Conservation (phyloP, 2,329 filamentous ascomycete genomes). For the Scortechinia acanthostroma region DNA sequence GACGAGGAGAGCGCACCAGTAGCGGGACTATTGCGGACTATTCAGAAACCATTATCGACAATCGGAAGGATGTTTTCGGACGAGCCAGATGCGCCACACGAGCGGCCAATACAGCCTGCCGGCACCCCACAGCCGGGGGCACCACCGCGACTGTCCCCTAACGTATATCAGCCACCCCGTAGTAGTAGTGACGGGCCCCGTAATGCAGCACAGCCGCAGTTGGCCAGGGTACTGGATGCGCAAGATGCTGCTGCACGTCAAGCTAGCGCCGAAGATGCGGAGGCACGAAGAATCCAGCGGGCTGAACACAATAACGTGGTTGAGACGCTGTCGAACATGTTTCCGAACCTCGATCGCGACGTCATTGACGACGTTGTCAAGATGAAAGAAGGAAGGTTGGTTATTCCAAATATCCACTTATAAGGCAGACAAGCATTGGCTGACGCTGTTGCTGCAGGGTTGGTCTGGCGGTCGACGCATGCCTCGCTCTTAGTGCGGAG, state of each 20-base stretch:
- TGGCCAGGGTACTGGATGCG: slow-evolving; percentile 30
- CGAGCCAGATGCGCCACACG: slow-evolving; percentile 20
- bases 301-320: slow-evolving; percentile 65
- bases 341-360: slow-evolving; percentile 66
- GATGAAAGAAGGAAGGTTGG: slow-evolving; percentile 64
- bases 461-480: slow-evolving; percentile 51
- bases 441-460: slow-evolving; percentile 28
- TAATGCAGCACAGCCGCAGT: slow-evolving; percentile 8
- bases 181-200: background rate
- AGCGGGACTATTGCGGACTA: slow-evolving; percentile 59
- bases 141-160: background rate
- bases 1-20: slow-evolving; percentile 56
- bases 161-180: background rate
- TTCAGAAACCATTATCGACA: slow-evolving; percentile 64
- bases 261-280: slow-evolving; percentile 60
- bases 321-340: slow-evolving; percentile 69
- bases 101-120: background rate
- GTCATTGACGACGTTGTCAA: slow-evolving; percentile 70
- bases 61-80: slow-evolving; percentile 72
- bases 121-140: background rate
- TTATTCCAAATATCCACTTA: slow-evolving; percentile 6
- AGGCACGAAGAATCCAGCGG: slow-evolving; percentile 55
- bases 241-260: slow-evolving; percentile 64
- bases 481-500: slow-evolving; percentile 38
- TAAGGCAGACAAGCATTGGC: background rate